phyloP scores from a whole-genome alignment of 306 rosid genomes.

The Lathyrus sativus region DNA sequence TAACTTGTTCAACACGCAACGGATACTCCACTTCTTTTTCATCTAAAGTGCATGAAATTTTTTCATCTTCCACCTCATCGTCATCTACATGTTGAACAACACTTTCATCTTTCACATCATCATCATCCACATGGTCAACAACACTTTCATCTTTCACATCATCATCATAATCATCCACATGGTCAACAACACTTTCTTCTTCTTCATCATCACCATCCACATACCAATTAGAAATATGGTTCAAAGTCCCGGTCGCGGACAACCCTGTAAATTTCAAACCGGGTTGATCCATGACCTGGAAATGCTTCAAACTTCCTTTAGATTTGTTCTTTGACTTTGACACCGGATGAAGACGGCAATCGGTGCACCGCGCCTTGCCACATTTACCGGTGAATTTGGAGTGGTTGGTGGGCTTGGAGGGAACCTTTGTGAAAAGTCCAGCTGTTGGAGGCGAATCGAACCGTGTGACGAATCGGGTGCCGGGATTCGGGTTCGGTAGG shows the following conservation, averaged over 20 bases:
- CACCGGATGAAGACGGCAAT: slow-evolving; percentile 56
- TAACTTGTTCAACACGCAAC: slow-evolving; percentile 44
- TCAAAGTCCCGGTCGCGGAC: slow-evolving; percentile 49
- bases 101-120: too few species aligned
- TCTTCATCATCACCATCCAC: slow-evolving; percentile 28
- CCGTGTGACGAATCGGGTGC: slow-evolving; percentile 40
- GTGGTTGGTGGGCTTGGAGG: slow-evolving; percentile 71
- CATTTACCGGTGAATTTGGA: slow-evolving; percentile 82
- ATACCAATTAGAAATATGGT: slow-evolving; percentile 24
- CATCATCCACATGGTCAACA: background rate
- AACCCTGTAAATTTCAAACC: slow-evolving; percentile 36
- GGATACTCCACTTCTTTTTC: slow-evolving; percentile 38
- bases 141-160: slow-evolving; percentile 24
- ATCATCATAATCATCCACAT: slow-evolving; percentile 23
- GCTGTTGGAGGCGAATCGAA: slow-evolving; percentile 56
- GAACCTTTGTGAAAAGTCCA: slow-evolving; percentile 58
- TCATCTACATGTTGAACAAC: slow-evolving; percentile 4
- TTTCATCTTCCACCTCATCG: slow-evolving; percentile 21
- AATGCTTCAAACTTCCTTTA: slow-evolving; percentile 57
- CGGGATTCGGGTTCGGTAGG: slow-evolving; percentile 60
- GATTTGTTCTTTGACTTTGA: slow-evolving; percentile 61
- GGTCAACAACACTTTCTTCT: slow-evolving; percentile 19
- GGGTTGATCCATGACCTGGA: slow-evolving; percentile 39
- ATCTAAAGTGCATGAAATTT: slow-evolving; percentile 8
- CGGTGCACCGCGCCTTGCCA: slow-evolving; percentile 41